Base-by-base conservation (phyloP, 2,329 filamentous ascomycete genomes). In the Stromatinia cepivora region DNA sequence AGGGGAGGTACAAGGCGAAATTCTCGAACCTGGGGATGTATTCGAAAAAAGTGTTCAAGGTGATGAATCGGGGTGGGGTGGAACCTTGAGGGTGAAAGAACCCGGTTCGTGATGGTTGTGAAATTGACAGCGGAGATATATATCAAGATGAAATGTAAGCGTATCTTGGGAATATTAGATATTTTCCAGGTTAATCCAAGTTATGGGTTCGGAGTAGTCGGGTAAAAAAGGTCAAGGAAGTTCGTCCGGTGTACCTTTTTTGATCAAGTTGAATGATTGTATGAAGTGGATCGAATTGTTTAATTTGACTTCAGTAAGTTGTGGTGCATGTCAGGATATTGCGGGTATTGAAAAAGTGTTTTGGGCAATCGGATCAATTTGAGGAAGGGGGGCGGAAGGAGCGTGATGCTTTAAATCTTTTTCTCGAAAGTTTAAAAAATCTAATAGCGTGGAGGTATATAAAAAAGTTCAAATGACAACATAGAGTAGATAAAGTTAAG, bases 51-150 rank as follows among this genome's bases (percentile, higher is more conserved):
- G 59, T 45, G 36, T 28, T 28, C 28, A 42, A 52, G 31, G 59
- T 63, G 45, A 39, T 36, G 8, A 50, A 39, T 50, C n/a, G 48
- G 45, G 59, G 50, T 67, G 65, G 54, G 65, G 65, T 67, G 65
- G 20, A 46, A 52, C 39, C 25, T n/a, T 39, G 34, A 65, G 48
- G 48, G 50, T n/a, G 28, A 65, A 65, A 36, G 50, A 54, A 39
- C 34, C 36, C 25, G 36, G 25, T 65, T 56, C 34, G 62, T 54
- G 22, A 54, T 22, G 62, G 34, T 50, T 20, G 62, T 42, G 50
- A 56, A 45, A 65, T 65, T 54, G 62, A 65, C 48, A 54, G 54
- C 34, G 62, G 62, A 65, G 48, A 65, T 65, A 65, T 65, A 54
- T 42, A 65, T 45, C 62, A 65, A 56, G 62, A 42, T 54, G 34